A percentile compares a stretch with the other conserved stretches of the same genome.
phyloP scores from a whole-genome alignment of 2,329 filamentous ascomycete genomes.

The Trichoderma sp. region DNA sequence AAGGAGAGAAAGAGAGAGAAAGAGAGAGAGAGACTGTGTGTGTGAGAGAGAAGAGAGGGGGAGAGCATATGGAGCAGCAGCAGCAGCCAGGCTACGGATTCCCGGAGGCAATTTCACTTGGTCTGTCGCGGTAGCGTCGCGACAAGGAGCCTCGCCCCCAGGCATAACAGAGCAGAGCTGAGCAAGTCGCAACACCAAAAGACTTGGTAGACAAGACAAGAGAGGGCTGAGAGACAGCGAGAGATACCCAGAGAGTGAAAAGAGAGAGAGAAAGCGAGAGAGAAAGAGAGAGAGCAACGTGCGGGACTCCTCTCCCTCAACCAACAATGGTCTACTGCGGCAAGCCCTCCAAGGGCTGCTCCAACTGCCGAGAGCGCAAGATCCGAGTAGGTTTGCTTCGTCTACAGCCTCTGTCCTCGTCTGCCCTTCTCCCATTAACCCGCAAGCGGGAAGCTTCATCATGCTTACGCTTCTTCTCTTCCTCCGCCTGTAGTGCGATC shows the following conservation, averaged over 20 bases:
- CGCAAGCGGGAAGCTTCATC: neutral
- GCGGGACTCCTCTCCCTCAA: neutral
- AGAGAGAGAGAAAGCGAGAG: neutral
- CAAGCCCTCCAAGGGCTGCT: conserved; percentile 56
- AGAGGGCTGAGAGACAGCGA: neutral
- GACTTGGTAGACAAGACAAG: neutral
- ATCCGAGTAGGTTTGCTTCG: conserved; percentile 46
- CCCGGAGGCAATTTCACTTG: neutral
- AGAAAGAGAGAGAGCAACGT: neutral
- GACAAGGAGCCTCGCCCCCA: neutral
- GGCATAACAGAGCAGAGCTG: neutral
- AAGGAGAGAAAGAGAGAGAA: neutral
- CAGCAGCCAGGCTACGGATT: neutral
- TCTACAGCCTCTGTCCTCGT: neutral
- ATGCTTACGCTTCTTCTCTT: conserved; percentile 4
- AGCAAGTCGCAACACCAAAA: neutral
- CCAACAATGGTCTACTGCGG: conserved; percentile 55
- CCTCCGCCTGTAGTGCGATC: conserved; percentile 45
- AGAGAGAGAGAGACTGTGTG: neutral
- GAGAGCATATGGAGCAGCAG: neutral
- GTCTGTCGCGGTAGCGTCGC: neutral
- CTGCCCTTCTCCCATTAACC: no score
- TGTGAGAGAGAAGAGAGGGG: no score
- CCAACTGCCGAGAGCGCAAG: conserved; percentile 53
- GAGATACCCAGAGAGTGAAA: neutral